Conservation (phyloP, 345 rosid species). For the Chamaenerion angustifolium region DNA sequence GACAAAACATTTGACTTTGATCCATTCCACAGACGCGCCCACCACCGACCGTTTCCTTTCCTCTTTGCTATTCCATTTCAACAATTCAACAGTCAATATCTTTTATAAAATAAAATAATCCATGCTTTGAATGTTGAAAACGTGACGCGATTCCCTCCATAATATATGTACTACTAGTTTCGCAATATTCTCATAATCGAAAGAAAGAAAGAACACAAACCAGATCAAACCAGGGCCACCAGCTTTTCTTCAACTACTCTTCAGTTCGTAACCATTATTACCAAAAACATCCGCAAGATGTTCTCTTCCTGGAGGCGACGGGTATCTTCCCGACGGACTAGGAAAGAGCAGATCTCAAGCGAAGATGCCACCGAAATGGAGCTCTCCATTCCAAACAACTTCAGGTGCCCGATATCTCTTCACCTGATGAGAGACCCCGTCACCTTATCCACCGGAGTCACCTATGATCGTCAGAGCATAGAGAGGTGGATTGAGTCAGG, state of each 20-base stretch:
- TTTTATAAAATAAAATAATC: not conserved
- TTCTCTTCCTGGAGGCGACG: slow-evolving; percentile 40
- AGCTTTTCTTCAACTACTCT: not conserved
- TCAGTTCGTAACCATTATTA: not conserved
- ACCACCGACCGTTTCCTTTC: not conserved
- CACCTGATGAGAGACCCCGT: slow-evolving; percentile 92
- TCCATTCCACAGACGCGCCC: slow-evolving; percentile 10
- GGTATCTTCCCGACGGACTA: slow-evolving; percentile 23
- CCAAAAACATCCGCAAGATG: slow-evolving; percentile 12
- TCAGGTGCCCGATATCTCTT: slow-evolving; percentile 69
- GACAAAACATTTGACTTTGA: slow-evolving; percentile 26
- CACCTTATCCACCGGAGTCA: slow-evolving; percentile 61
- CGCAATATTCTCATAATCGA: too few relatives aligned
- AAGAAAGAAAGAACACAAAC: not conserved
- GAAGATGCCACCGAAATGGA: slow-evolving; percentile 18
- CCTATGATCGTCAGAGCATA: slow-evolving; percentile 65
- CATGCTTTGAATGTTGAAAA: slow-evolving; percentile 24
- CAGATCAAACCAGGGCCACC: not conserved
- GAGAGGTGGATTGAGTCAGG: slow-evolving; percentile 76
- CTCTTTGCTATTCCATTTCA: slow-evolving; percentile 18
- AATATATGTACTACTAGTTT: too few relatives aligned
- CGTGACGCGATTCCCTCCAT: slow-evolving; percentile 2
- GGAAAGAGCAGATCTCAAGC: slow-evolving; percentile 7
- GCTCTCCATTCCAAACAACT: slow-evolving; percentile 40
- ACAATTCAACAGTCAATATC: slow-evolving; percentile 35